Base-by-base conservation (phyloP, 2,329 filamentous ascomycete species). In the Escovopsis sp. region DNA sequence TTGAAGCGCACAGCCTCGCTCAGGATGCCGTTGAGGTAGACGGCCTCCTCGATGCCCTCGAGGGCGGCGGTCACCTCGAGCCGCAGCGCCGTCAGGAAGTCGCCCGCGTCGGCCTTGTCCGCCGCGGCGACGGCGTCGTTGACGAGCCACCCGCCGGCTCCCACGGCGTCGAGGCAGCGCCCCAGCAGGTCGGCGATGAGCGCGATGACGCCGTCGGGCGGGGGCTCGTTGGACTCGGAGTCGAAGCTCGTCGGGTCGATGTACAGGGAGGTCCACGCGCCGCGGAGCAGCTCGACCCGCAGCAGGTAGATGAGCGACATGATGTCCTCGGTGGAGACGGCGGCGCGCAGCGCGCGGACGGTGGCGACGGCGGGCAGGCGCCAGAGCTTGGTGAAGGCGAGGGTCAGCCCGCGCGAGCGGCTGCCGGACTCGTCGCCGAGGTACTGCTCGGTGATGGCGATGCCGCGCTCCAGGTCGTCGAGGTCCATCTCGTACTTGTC, bases 261-360 rank as follows among this genome's bases (percentile, higher is more conserved):
- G 57, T 87, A 86, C 16, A 74, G 70, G 14, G 76, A 74, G 0
- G 81, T 85, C 84, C 84, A 89, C 29, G 79, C 79, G 43, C 83
- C 83, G 48, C 78, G 75, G 40, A 79, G 74, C 37, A 89, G 68
- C 60, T 88, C 81, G 48, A 81, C 70, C 43, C 83, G 76, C 27
- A 89, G 67, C 6, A 87, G 67, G 49, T 81, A 74, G 50, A 88
- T 79, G 41, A 89, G 69, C 31, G 78, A 77, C 10, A 85, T 65
- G 20, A 82, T 74, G 50, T 88, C 80, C 47, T 80, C 71, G 3
- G 75, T 77, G 38, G 72, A 70, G 45, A 85, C 73, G 25, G 71
- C 71, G 10, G 68, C 66, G 34, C 80, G 76, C 36, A 89, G 68
- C 3, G 74, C 73, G 41, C 71, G 68, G 37, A 81, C 72, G 35